Percentiles rank a stretch among this genome's conserved stretches.
These are phyloP conservation scores for Corinectria fuckeliana DNA, from an alignment of 2,329 filamentous ascomycete species.

Conservation along the genomic window DNA sequence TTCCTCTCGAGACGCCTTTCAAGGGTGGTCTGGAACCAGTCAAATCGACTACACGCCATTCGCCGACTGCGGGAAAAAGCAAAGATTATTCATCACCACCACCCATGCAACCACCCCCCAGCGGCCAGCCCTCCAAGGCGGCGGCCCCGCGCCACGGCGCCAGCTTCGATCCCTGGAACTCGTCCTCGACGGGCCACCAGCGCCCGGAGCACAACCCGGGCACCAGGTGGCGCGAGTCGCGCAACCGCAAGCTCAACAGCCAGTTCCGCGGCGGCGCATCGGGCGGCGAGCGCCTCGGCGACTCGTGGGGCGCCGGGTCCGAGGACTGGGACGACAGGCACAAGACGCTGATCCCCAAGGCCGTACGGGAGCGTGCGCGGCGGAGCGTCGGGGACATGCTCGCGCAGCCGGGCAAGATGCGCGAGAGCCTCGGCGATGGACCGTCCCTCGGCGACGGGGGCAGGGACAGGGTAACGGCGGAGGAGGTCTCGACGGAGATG, in stretches of 20 bases:
- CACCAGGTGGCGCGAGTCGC: constrained; percentile 73
- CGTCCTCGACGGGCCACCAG: constrained; percentile 79
- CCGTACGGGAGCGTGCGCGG: constrained; percentile 46
- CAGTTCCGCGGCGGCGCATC: constrained; percentile 69
- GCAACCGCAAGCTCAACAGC: constrained; percentile 70
- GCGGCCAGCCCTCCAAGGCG: constrained; percentile 38
- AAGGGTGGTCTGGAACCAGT: not conserved
- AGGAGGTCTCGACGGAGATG: constrained; percentile 35
- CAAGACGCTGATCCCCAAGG: constrained; percentile 52
- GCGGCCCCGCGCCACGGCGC: constrained; percentile 51
- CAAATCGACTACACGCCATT: not conserved
- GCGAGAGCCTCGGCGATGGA: constrained; percentile 23
- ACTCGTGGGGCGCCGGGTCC: constrained; percentile 70
- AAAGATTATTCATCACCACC: constrained; percentile 10
- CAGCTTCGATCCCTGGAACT: constrained; percentile 74
- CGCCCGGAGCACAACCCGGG: constrained; percentile 71
- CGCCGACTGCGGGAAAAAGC: not conserved
- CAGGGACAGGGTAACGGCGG: constrained; percentile 17
- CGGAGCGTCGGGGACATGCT: constrained; percentile 63
- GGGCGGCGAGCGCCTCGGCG: constrained; percentile 66
- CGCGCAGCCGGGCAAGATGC: constrained; percentile 53
- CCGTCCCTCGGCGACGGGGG: not conserved
- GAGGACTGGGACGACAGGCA: constrained; percentile 57
- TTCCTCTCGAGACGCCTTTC: not conserved
- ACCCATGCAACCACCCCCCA: constrained; percentile 7